These are phyloP conservation scores for Tylopilus plumbeoviolaceoides DNA, from an alignment of 768 basidiomycete genomes.

Conservation along the genomic window DNA sequence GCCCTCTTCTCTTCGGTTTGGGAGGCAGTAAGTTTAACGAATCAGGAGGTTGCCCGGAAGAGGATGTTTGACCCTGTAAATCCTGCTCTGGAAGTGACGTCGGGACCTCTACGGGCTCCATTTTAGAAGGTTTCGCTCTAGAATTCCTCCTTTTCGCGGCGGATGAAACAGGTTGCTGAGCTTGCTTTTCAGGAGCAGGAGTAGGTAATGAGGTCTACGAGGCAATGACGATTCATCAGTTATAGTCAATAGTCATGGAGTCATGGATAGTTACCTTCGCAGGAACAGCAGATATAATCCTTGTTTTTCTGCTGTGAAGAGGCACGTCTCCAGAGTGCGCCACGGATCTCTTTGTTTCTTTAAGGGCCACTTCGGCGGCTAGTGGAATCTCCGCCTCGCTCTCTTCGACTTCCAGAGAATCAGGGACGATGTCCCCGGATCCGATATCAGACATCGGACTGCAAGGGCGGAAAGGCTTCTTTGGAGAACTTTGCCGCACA, in stretches of 20 bases:
- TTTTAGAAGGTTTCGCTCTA: conserved; percentile 12
- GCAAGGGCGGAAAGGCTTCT: conserved; percentile 15
- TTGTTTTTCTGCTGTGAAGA: conserved; percentile 5
- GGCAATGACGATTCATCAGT: neutral
- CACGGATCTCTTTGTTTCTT: conserved; percentile 8
- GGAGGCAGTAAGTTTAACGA: conserved; percentile 1
- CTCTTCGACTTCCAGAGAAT: conserved; percentile 27
- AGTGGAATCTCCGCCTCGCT: conserved; percentile 45
- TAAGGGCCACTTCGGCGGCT: conserved; percentile 26
- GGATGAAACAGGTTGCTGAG: conserved; percentile 9
- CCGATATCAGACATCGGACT: conserved; percentile 22
- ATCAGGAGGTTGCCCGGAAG: conserved; percentile 8
- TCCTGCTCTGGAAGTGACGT: conserved; percentile 62
- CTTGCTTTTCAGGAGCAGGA: conserved; percentile 1
- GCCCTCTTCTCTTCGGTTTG: conserved; percentile 6
- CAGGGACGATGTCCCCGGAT: conserved; percentile 27
- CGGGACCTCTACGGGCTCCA: conserved; percentile 41
- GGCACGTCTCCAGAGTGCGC: neutral
- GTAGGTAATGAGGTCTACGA: conserved; percentile 1
- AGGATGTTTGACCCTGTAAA: conserved; percentile 11
- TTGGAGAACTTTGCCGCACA: conserved; percentile 9
- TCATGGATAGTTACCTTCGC: conserved; percentile 15
- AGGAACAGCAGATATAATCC: conserved; percentile 1
- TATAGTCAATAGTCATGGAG: neutral
- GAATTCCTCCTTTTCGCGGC: conserved; percentile 9